Percentiles rank a stretch among this genome's conserved stretches.
Conservation (phyloP, 129 eudicot genomes). For the Chrysanthemum lavandulifolium region DNA sequence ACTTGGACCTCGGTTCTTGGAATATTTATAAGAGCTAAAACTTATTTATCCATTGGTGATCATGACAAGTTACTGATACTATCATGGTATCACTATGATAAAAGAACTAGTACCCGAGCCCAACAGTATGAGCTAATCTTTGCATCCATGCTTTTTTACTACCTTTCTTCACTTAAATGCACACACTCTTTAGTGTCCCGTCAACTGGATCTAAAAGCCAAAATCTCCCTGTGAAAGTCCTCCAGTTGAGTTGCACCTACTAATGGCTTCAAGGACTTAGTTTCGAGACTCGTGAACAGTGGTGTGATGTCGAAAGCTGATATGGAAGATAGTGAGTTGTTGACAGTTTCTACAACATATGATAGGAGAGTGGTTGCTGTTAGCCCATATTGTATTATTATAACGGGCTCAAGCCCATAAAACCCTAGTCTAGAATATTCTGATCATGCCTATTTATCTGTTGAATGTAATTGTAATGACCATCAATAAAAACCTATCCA, state of each 20-base stretch:
- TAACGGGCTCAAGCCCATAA: too few species aligned
- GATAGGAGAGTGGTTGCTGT: conserved; percentile 42
- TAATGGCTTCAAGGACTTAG: conserved; percentile 64
- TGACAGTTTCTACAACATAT: conserved; percentile 60
- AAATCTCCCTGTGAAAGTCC: conserved; percentile 55
- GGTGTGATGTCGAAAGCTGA: conserved; percentile 58
- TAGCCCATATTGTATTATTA: too few species aligned
- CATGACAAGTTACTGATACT: too few species aligned
- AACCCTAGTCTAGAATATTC: too few species aligned
- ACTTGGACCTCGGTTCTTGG: too few species aligned
- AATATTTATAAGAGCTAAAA: too few species aligned
- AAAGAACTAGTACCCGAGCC: conserved; percentile 51
- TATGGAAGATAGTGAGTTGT: conserved; percentile 51
- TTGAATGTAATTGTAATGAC: too few species aligned
- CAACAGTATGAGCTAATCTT: conserved; percentile 83
- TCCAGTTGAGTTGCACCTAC: conserved; percentile 74
- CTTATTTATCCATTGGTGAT: too few species aligned
- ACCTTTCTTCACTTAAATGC: conserved; percentile 55
- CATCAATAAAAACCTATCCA: too few species aligned
- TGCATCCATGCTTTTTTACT: conserved; percentile 83
- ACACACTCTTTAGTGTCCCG: conserved; percentile 80
- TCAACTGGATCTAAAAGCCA: conserved; percentile 96
- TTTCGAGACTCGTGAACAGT: conserved; percentile 37
- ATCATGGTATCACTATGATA: background rate
- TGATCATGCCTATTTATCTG: too few species aligned